Percentiles rank a stretch among this genome's conserved stretches.
Evolutionary conservation across 2,329 filamentous ascomycete genomes (phyloP).

Genomic region (Cucurbitaria berberidis): DNA sequence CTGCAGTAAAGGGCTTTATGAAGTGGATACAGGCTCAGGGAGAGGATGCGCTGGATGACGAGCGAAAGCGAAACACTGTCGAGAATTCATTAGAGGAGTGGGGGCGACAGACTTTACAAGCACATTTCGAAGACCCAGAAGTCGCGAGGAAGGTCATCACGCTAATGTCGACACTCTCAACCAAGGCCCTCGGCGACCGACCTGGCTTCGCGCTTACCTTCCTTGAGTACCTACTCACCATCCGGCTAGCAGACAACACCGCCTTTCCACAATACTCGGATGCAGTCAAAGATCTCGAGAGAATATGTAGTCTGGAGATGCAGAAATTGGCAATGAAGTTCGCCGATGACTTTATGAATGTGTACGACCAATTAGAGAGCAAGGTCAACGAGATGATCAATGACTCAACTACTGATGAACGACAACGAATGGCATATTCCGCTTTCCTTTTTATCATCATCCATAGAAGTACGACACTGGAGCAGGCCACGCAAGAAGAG

Average conservation of each 20-base stretch:
- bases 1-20: conserved; percentile 84
- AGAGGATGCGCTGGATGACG: conserved; percentile 55
- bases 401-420: conserved; percentile 76
- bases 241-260: conserved; percentile 74
- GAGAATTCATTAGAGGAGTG: conserved; percentile 72
- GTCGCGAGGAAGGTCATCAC: conserved; percentile 83
- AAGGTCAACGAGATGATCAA: conserved; percentile 82
- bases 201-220: conserved; percentile 85
- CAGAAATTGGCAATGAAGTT: conserved; percentile 89
- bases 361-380: conserved; percentile 84
- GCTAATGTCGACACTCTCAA: conserved; percentile 83
- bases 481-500: conserved; percentile 71
- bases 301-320: conserved; percentile 82
- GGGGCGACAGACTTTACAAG: conserved; percentile 73
- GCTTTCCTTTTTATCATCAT: conserved; percentile 94
- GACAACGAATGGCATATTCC: conserved; percentile 82
- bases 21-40: conserved; percentile 72
- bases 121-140: conserved; percentile 81
- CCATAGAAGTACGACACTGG: conserved; percentile 80
- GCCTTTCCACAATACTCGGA: conserved; percentile 79
- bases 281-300: conserved; percentile 86
- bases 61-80: conserved; percentile 62
- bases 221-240: conserved; percentile 87
- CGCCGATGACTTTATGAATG: conserved; percentile 84
- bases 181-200: conserved; percentile 77